Percentiles rank a stretch among this genome's conserved stretches.
phyloP scores from a whole-genome alignment of 768 basidiomycete species.

The Lentinula raphanica region DNA sequence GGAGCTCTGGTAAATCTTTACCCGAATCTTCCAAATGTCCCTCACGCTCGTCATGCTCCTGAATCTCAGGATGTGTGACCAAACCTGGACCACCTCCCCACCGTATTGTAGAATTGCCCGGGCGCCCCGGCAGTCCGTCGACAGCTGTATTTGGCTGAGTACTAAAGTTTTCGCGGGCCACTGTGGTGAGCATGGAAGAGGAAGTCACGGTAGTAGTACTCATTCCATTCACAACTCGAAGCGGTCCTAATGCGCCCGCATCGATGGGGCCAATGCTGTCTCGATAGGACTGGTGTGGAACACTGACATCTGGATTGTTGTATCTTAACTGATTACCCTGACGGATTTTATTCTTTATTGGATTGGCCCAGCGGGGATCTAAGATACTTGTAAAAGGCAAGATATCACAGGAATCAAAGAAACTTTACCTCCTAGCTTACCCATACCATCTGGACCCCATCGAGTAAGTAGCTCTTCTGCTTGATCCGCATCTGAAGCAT shows the following conservation, averaged over 20 bases:
- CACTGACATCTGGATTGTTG: conserved; percentile 72
- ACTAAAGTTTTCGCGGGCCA: conserved; percentile 62
- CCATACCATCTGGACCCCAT: conserved; percentile 86
- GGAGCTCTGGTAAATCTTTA: conserved; percentile 23
- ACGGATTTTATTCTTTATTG: conserved; percentile 77
- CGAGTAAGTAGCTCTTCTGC: conserved; percentile 80
- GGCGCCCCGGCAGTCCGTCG: conserved; percentile 47
- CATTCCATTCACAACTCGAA: conserved; percentile 77
- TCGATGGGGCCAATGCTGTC: conserved; percentile 34
- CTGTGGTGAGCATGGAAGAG: conserved; percentile 71
- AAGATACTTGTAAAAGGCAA: conserved; percentile 15
- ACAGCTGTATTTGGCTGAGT: conserved; percentile 26
- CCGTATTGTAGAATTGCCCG: conserved; percentile 55
- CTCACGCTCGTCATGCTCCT: conserved; percentile 50
- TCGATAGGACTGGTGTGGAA: conserved; percentile 48
- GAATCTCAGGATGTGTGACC: conserved; percentile 59
- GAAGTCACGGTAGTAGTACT: conserved; percentile 43
- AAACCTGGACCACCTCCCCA: conserved; percentile 49
- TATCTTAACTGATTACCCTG: conserved; percentile 63
- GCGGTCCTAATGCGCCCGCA: conserved; percentile 43
- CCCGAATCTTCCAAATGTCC: conserved; percentile 23
- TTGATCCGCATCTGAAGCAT: conserved; percentile 88
- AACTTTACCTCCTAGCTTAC: conserved; percentile 77
- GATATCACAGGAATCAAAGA: conserved; percentile 19
- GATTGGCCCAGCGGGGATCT: conserved; percentile 88